A percentile compares a stretch with the other conserved stretches of the same genome.
phyloP scores from a whole-genome alignment of 495 filamentous ascomycete species.

The Mycothermus thermophilus region DNA sequence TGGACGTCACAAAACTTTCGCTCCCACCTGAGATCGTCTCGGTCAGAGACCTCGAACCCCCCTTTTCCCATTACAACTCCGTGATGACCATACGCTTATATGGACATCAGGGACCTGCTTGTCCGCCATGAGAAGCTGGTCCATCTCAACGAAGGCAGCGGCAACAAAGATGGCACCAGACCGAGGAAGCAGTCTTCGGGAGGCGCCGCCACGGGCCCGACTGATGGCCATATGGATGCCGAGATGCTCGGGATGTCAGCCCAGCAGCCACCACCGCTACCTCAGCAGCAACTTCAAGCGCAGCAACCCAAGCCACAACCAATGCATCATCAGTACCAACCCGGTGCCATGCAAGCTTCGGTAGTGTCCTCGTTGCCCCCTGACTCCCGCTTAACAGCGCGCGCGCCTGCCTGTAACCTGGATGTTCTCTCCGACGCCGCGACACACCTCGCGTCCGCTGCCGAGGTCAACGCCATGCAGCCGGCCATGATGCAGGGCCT shows the following conservation, averaged over 20 bases:
- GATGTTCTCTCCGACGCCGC: conserved; percentile 39
- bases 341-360: conserved; percentile 24
- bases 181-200: conserved; percentile 34
- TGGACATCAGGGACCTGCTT: conserved; percentile 53
- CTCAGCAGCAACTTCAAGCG: conserved; percentile 15
- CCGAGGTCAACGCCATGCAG: conserved; percentile 35
- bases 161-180: conserved; percentile 31
- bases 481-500: conserved; percentile 31
- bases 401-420: conserved; percentile 37
- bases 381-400: conserved; percentile 27
- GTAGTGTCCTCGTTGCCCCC: conserved; percentile 24
- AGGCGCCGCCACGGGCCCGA: conserved; percentile 21
- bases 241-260: conserved; percentile 32
- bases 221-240: conserved; percentile 28
- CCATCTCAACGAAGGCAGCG: conserved; percentile 46
- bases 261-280: conserved; percentile 13
- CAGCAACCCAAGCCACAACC: conserved; percentile 1
- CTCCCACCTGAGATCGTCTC: no score
- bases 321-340: conserved; percentile 20
- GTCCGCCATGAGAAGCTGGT: conserved; percentile 62
- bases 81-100: conserved; percentile 32
- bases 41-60: no score
- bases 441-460: conserved; percentile 34
- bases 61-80: no score
- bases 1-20: no score